A percentile compares a stretch with the other conserved stretches of the same genome.
Conservation (phyloP, 257 asterid genomes). For the Nicotiana benthamiana region DNA sequence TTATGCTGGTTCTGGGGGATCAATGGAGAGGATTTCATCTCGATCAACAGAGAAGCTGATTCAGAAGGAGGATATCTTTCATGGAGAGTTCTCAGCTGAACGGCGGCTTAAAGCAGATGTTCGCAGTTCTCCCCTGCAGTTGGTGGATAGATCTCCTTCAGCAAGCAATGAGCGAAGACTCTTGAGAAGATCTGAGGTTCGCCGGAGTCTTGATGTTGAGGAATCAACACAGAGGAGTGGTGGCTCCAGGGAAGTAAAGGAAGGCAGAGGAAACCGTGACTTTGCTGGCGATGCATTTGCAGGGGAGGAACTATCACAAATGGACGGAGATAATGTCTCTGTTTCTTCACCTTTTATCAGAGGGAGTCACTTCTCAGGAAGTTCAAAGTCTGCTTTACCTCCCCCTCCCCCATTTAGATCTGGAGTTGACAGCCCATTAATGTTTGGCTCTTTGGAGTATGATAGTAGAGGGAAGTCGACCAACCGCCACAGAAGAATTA, state of each 20-base stretch:
- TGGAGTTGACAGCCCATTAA: constrained; percentile 56
- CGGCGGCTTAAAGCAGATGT: constrained; percentile 62
- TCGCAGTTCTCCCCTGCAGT: constrained; percentile 51
- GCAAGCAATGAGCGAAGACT: constrained; percentile 48
- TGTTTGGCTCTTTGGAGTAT: constrained; percentile 57
- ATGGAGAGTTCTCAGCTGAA: constrained; percentile 60
- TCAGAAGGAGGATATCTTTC: constrained; percentile 54
- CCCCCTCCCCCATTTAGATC: constrained; percentile 59
- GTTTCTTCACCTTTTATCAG: constrained; percentile 76
- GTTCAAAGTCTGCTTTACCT: constrained; percentile 50
- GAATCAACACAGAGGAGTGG: constrained; percentile 70
- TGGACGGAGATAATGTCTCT: constrained; percentile 53
- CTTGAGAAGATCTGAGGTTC: constrained; percentile 49
- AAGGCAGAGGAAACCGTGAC: constrained; percentile 59
- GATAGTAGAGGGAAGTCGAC: constrained; percentile 64
- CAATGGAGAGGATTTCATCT: constrained; percentile 51
- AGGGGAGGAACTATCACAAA: constrained; percentile 59
- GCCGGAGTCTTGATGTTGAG: constrained; percentile 56
- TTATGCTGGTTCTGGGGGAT: constrained; percentile 37
- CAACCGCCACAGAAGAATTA: constrained; percentile 65
- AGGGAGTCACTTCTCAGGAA: constrained; percentile 45
- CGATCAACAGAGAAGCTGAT: constrained; percentile 53
- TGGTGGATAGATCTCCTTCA: constrained; percentile 71
- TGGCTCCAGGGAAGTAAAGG: constrained; percentile 64
- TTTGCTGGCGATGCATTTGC: constrained; percentile 37